These are phyloP conservation scores for Xylariaceae sp. DNA, from an alignment of 2,329 filamentous ascomycete genomes.

Conservation along the genomic window DNA sequence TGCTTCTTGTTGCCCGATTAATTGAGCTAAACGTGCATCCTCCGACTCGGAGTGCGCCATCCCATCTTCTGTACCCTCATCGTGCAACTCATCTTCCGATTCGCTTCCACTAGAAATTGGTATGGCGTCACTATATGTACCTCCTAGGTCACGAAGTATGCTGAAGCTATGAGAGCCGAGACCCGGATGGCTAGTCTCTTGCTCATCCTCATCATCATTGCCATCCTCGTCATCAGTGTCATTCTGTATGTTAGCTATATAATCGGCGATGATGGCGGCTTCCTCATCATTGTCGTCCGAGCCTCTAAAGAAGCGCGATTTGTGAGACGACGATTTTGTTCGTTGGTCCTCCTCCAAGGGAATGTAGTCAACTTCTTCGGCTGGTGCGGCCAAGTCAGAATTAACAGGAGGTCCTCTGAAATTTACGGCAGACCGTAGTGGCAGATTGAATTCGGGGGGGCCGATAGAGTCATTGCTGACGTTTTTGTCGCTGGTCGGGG, in stretches of 20 bases:
- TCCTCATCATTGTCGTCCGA: slow-evolving; percentile 35
- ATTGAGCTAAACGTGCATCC: slow-evolving; percentile 57
- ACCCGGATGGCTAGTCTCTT: slow-evolving; percentile 20
- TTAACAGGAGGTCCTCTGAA: slow-evolving; percentile 4
- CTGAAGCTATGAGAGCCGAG: slow-evolving; percentile 27
- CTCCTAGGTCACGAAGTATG: slow-evolving; percentile 39
- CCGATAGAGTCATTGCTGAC: slow-evolving; percentile 9
- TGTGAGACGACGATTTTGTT: slow-evolving; percentile 14
- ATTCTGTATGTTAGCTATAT: slow-evolving; percentile 60
- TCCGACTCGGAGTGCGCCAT: slow-evolving; percentile 37
- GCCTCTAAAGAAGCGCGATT: not conserved
- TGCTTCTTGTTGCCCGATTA: slow-evolving; percentile 57
- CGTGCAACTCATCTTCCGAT: slow-evolving; percentile 25
- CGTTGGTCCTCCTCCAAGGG: slow-evolving; percentile 18
- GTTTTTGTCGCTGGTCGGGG: not conserved
- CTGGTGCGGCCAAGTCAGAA: not conserved
- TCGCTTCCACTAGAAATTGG: slow-evolving; percentile 26
- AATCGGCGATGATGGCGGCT: slow-evolving; percentile 59
- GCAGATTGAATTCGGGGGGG: slow-evolving; percentile 29
- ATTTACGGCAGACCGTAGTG: slow-evolving; percentile 30
- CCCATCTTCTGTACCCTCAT: slow-evolving; percentile 36
- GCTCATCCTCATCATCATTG: slow-evolving; percentile 25
- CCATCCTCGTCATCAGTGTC: slow-evolving; percentile 23
- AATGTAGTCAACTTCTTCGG: slow-evolving; percentile 20
- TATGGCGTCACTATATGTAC: slow-evolving; percentile 37